phyloP scores from a whole-genome alignment of 805 yeast species.

The Metschnikowia lunata region DNA sequence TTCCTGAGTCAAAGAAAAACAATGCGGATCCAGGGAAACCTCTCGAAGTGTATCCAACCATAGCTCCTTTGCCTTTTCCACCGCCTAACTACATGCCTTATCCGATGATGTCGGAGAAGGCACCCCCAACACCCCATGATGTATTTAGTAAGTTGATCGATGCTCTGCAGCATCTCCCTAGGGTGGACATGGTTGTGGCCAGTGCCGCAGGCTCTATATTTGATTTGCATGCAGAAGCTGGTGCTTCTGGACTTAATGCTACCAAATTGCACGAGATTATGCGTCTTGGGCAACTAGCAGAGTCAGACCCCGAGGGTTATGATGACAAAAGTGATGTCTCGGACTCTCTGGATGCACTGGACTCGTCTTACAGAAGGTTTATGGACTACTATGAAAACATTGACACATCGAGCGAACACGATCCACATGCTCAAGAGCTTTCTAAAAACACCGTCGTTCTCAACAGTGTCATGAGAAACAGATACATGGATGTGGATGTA shows the following conservation, averaged over 20 bases:
- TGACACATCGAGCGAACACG: slow-evolving; percentile 21
- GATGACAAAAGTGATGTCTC: slow-evolving; percentile 9
- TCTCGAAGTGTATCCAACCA: slow-evolving; percentile 7
- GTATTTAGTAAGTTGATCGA: slow-evolving; percentile 33
- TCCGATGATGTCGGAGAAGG: slow-evolving; percentile 34
- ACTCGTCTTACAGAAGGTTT: slow-evolving; percentile 14
- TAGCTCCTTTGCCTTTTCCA: slow-evolving; percentile 44
- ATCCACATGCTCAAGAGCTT: slow-evolving; percentile 13
- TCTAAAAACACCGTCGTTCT: slow-evolving; percentile 6
- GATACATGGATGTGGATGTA: not conserved
- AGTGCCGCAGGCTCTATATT: slow-evolving; percentile 43
- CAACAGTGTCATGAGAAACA: not conserved
- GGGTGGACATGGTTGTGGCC: slow-evolving; percentile 43
- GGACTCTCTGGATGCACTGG: slow-evolving; percentile 12
- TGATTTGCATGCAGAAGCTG: slow-evolving; percentile 34
- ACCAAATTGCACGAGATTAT: slow-evolving; percentile 15
- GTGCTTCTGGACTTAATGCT: slow-evolving; percentile 28
- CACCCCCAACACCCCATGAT: slow-evolving; percentile 32
- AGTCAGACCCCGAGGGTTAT: slow-evolving; percentile 11
- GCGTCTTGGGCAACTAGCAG: slow-evolving; percentile 7
- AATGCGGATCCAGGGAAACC: not conserved
- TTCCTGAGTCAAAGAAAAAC: slow-evolving; percentile 1
- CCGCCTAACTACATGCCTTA: slow-evolving; percentile 44
- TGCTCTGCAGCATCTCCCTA: slow-evolving; percentile 34
- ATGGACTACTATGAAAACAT: slow-evolving; percentile 24